Evolutionary conservation across 2,329 filamentous ascomycete genomes (phyloP).

Genomic region (Neurospora sp.): DNA sequence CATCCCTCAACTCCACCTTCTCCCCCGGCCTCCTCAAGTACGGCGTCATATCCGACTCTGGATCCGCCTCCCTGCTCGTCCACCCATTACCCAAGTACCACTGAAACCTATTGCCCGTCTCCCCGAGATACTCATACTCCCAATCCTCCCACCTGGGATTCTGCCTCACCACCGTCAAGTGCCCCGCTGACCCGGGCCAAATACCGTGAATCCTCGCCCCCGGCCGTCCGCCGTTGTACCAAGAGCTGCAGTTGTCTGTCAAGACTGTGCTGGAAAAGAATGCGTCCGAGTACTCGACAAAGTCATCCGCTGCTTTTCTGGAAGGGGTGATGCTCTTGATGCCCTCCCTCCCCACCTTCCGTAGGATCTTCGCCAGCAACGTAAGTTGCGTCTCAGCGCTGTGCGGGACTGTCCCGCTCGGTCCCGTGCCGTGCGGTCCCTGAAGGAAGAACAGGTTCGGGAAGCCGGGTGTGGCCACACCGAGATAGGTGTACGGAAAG

Average conservation of each 20-base stretch:
- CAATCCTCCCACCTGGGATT: conserved; percentile 49
- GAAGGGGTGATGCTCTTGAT: conserved; percentile 53
- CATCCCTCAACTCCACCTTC: conserved; percentile 46
- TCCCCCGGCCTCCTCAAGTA: conserved; percentile 47
- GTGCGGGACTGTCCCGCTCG: conserved; percentile 58
- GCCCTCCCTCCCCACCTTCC: conserved; percentile 56
- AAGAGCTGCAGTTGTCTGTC: conserved; percentile 55
- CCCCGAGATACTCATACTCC: conserved; percentile 36
- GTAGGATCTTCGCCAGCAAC: conserved; percentile 56
- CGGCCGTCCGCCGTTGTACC: conserved; percentile 59
- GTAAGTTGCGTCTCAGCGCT: conserved; percentile 56
- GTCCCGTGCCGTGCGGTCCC: conserved; percentile 49
- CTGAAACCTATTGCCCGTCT: conserved; percentile 41
- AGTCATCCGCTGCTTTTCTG: conserved; percentile 52
- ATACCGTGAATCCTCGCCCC: conserved; percentile 56
- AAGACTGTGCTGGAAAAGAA: conserved; percentile 47
- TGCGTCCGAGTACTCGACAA: conserved; percentile 47
- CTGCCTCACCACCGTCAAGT: conserved; percentile 47
- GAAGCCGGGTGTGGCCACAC: conserved; percentile 52
- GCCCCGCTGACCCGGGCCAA: conserved; percentile 59
- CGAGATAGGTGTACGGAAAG: conserved; percentile 60
- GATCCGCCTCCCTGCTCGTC: conserved; percentile 48
- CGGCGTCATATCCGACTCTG: conserved; percentile 48
- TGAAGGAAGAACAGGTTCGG: conserved; percentile 58
- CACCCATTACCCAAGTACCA: conserved; percentile 62